Conservation (phyloP, 169 alveolate species). For the Miamiensis avidus region DNA sequence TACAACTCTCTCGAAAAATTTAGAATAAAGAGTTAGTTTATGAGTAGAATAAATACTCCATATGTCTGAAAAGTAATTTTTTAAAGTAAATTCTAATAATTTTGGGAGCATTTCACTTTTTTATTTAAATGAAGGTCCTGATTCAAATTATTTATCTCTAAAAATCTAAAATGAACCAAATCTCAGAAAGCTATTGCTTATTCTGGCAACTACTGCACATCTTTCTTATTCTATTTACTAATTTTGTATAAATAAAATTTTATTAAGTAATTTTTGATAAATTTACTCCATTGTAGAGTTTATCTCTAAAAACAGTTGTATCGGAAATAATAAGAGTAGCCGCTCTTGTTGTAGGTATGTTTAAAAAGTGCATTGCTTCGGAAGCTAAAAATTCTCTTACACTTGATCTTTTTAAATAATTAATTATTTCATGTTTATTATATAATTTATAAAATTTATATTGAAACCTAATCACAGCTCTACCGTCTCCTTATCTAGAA, state of each 20-base stretch:
- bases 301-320: conserved; percentile 62
- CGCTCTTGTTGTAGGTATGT: conserved; percentile 82
- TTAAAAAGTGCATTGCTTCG: conserved; percentile 67
- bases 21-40: no score
- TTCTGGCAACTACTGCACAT: conserved; percentile 75
- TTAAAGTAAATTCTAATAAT: conserved; percentile 34
- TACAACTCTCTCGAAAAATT: conserved; percentile 50
- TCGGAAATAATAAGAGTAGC: conserved; percentile 63
- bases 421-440: no score
- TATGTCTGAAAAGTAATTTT: conserved; percentile 1
- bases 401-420: conserved; percentile 52
- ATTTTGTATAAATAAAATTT: no score
- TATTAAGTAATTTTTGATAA: no score
- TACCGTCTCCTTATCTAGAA: conserved; percentile 81
- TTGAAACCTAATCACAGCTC: conserved; percentile 74
- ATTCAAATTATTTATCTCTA: no score
- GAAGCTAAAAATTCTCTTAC: conserved; percentile 75
- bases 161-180: conserved; percentile 83
- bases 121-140: conserved; percentile 51
- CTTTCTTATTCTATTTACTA: conserved; percentile 43
- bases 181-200: conserved; percentile 67
- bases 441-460: no score
- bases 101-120: conserved; percentile 49
- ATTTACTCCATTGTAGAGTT: conserved; percentile 55
- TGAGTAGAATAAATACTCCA: conserved; percentile 11